These are phyloP conservation scores for Didymella exigua DNA, from an alignment of 2,329 filamentous ascomycete species.

Conservation along the genomic window DNA sequence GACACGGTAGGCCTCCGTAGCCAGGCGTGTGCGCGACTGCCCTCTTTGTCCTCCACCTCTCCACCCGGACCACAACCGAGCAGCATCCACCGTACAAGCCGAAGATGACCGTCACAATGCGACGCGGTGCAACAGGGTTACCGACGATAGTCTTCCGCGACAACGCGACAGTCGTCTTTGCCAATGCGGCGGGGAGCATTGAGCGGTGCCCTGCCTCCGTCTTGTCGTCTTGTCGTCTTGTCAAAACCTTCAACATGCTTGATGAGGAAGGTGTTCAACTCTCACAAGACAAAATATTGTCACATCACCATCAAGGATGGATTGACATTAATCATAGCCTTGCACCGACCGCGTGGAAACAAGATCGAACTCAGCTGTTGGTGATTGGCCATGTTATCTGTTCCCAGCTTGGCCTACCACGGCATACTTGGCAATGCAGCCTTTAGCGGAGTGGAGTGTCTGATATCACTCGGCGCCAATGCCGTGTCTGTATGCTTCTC, in stretches of 20 bases:
- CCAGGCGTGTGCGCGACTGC: neutral
- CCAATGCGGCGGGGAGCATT: constrained; percentile 1
- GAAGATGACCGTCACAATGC: neutral
- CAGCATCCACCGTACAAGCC: too few species aligned
- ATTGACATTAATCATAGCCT: neutral
- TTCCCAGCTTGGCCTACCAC: constrained; percentile 10
- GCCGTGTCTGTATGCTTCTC: neutral
- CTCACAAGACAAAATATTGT: constrained; percentile 2
- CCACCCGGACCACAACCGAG: too few species aligned
- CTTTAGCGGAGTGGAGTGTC: neutral
- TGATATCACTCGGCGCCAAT: constrained; percentile 29
- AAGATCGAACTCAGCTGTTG: neutral
- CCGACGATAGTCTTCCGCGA: neutral
- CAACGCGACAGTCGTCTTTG: neutral
- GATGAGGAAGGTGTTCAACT: constrained; percentile 25
- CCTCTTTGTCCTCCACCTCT: neutral
- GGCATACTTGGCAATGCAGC: constrained; percentile 9
- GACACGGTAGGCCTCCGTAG: too few species aligned
- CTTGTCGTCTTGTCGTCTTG: constrained; percentile 18
- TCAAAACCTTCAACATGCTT: constrained; percentile 12
- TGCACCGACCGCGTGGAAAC: neutral
- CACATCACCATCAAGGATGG: neutral
- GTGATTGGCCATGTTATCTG: constrained; percentile 7
- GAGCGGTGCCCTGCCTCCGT: constrained; percentile 7
- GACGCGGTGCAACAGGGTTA: neutral